phyloP scores from a whole-genome alignment of 2,329 filamentous ascomycete species.

The Epicoccum nigrum region DNA sequence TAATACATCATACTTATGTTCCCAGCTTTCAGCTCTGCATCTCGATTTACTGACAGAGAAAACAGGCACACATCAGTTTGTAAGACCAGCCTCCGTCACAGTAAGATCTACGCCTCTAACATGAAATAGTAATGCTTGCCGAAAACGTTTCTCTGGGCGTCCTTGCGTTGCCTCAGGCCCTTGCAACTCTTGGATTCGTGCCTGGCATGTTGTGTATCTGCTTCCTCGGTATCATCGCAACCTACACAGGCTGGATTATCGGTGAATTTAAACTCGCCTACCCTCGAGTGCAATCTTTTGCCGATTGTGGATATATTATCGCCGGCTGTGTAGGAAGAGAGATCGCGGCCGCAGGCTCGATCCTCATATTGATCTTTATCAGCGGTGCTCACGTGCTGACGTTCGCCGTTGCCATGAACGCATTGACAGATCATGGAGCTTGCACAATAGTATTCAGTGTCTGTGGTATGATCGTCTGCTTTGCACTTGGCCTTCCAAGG shows the following conservation, averaged over 20 bases:
- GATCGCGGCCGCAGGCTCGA: conserved; percentile 66
- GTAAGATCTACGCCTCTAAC: neutral
- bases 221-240: conserved; percentile 60
- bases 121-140: conserved; percentile 59
- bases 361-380: conserved; percentile 70
- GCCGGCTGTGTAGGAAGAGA: conserved; percentile 66
- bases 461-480: conserved; percentile 64
- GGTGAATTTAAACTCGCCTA: conserved; percentile 63
- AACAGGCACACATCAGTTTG: conserved; percentile 53
- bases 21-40: neutral
- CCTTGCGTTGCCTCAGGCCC: conserved; percentile 60
- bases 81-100: conserved; percentile 21
- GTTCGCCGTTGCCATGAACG: conserved; percentile 72
- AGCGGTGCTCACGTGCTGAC: conserved; percentile 75
- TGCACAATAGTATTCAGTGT: conserved; percentile 70
- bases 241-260: conserved; percentile 67
- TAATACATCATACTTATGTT: conserved; percentile 6
- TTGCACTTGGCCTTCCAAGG: conserved; percentile 64
- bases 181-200: conserved; percentile 60
- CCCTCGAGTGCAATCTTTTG: conserved; percentile 68
- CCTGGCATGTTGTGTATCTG: conserved; percentile 62
- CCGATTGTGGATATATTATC: conserved; percentile 69
- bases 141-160: conserved; percentile 65
- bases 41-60: neutral
- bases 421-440: conserved; percentile 64